Evolutionary conservation across 2,329 filamentous ascomycete species (phyloP).

Genomic region (Grosmannia clavigera): DNA sequence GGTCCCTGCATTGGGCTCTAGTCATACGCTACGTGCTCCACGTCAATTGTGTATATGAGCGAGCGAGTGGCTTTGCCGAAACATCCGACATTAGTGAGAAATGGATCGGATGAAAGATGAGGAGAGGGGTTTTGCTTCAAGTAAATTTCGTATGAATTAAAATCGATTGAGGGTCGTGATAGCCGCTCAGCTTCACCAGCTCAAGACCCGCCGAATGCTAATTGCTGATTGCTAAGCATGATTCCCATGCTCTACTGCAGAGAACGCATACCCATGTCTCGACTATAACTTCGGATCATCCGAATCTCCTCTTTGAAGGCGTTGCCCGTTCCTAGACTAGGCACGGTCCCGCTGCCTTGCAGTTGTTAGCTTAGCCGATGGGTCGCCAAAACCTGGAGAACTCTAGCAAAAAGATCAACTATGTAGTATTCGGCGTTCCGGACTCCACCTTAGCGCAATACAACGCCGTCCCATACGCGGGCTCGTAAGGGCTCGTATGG

Average conservation of each 20-base stretch:
- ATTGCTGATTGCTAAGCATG: too few species aligned
- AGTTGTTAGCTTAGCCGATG: neutral
- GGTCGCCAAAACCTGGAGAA: neutral
- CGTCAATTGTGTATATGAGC: neutral
- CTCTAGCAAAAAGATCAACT: neutral
- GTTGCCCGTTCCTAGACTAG: too few species aligned
- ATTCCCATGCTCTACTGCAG: too few species aligned
- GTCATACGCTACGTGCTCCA: neutral
- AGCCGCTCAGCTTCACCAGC: too few species aligned
- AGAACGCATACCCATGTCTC: too few species aligned
- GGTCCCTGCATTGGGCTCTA: too few species aligned
- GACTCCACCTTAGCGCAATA: neutral
- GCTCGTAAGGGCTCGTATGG: neutral
- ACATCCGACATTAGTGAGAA: neutral
- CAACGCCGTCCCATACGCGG: neutral
- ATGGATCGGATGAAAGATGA: neutral
- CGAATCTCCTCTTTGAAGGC: neutral
- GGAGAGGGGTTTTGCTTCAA: neutral
- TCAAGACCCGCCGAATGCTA: too few species aligned
- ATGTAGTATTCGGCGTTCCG: neutral
- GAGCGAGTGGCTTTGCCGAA: neutral
- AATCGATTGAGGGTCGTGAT: neutral
- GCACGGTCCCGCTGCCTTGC: too few species aligned
- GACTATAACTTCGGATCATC: too few species aligned
- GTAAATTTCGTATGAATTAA: neutral